Percentiles rank a stretch among this genome's conserved stretches.
Evolutionary conservation across 1,284 basidiomycete species (phyloP).

Genomic region (Naganishia sp.): DNA sequence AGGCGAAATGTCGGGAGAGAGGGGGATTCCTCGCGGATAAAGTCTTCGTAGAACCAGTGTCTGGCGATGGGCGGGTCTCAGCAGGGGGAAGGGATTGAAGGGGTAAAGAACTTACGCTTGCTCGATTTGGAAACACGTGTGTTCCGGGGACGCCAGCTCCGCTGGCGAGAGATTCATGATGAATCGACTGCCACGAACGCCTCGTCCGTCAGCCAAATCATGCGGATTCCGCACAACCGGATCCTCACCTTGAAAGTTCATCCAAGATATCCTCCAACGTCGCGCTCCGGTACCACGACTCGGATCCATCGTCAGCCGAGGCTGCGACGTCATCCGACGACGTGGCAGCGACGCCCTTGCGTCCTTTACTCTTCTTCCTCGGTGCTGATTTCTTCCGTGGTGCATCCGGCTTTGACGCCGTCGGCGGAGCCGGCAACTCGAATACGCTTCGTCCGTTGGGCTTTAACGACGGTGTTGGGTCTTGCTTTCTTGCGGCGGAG

Average conservation of each 20-base stretch:
- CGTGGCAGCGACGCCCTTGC: background rate
- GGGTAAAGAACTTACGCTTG: slow-evolving; percentile 73
- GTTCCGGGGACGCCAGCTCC: slow-evolving; percentile 85
- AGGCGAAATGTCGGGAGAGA: slow-evolving; percentile 82
- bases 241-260: slow-evolving; percentile 76
- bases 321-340: background rate
- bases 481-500: background rate
- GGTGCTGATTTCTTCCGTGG: background rate
- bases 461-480: background rate
- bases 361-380: background rate
- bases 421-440: background rate
- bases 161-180: slow-evolving; percentile 94
- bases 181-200: slow-evolving; percentile 68
- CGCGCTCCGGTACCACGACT: slow-evolving; percentile 41
- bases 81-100: slow-evolving; percentile 27
- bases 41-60: slow-evolving; percentile 99
- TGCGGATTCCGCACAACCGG: background rate
- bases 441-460: slow-evolving; percentile 25
- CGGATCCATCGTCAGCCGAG: background rate
- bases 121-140: slow-evolving; percentile 98
- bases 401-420: background rate
- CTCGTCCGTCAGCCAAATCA: background rate
- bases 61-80: slow-evolving; percentile 55
- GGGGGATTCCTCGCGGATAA: slow-evolving; percentile 86
- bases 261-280: slow-evolving; percentile 66